Percentiles rank a stretch among this genome's conserved stretches.
phyloP scores from a whole-genome alignment of 495 filamentous ascomycete genomes.

The Xylaria nigripes region DNA sequence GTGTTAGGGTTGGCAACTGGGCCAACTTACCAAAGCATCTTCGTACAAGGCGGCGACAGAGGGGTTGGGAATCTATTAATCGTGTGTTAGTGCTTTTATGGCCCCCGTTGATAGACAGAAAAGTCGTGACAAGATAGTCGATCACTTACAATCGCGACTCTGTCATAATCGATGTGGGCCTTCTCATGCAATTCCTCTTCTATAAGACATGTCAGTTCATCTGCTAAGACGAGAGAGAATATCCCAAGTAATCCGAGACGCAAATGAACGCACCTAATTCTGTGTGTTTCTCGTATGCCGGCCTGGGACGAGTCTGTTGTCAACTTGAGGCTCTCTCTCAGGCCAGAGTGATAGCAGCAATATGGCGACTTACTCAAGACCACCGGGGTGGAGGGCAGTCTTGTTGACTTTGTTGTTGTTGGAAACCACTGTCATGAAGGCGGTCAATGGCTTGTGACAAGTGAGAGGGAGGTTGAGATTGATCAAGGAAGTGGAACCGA shows the following conservation, averaged over 20 bases:
- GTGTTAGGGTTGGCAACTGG: conserved; percentile 7
- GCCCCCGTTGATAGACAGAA: not conserved
- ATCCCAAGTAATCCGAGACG: not conserved
- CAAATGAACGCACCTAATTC: conserved; percentile 54
- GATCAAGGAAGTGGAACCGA: not conserved
- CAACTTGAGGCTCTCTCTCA: not conserved
- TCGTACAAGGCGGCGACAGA: conserved; percentile 92
- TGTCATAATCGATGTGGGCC: conserved; percentile 98
- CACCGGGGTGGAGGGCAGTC: conserved; percentile 78
- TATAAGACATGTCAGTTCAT: conserved; percentile 19
- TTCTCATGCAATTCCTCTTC: conserved; percentile 95
- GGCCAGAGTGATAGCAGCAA: not conserved
- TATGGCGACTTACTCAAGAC: conserved; percentile 68
- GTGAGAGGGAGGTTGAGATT: conserved; percentile 38
- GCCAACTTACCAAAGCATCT: conserved; percentile 67
- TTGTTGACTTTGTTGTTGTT: conserved; percentile 70
- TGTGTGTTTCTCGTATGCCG: conserved; percentile 67
- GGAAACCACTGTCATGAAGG: conserved; percentile 51
- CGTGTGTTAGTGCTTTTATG: conserved; percentile 11
- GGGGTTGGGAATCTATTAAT: conserved; percentile 70
- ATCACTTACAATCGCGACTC: conserved; percentile 91
- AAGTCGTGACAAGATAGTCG: not conserved
- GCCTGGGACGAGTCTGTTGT: conserved; percentile 38
- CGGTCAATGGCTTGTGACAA: conserved; percentile 36
- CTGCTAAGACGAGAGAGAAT: not conserved